Conservation (phyloP, 495 filamentous ascomycete genomes). For the Xylaria venustula region DNA sequence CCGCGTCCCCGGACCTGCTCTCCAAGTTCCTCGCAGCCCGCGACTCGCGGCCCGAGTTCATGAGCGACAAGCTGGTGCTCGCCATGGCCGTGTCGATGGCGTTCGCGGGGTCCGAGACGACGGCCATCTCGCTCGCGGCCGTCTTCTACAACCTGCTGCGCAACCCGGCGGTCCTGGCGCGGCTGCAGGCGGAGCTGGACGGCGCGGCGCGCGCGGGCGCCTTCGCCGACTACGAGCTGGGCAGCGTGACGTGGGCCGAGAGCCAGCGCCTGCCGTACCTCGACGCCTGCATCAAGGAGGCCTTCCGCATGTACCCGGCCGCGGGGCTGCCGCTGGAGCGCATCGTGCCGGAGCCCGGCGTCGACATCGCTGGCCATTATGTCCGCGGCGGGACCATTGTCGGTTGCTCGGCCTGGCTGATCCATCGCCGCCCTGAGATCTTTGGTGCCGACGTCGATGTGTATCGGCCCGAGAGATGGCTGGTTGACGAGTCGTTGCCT, state of each 20-base stretch:
- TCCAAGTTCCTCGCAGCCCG: slow-evolving; percentile 61
- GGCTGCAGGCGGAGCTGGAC: slow-evolving; percentile 55
- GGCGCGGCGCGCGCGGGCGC: slow-evolving; percentile 43
- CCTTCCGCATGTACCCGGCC: slow-evolving; percentile 64
- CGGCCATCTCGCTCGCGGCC: slow-evolving; percentile 59
- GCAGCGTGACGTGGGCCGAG: slow-evolving; percentile 60
- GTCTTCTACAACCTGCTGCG: slow-evolving; percentile 67
- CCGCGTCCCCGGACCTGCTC: slow-evolving; percentile 56
- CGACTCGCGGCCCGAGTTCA: slow-evolving; percentile 61
- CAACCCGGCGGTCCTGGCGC: slow-evolving; percentile 43
- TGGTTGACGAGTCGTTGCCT: slow-evolving; percentile 32
- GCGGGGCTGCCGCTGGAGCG: slow-evolving; percentile 63
- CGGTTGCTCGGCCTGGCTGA: slow-evolving; percentile 61
- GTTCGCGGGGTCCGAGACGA: slow-evolving; percentile 62
- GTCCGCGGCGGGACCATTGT: slow-evolving; percentile 64
- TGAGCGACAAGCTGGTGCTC: slow-evolving; percentile 62
- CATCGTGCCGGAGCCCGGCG: slow-evolving; percentile 57
- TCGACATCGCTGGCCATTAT: slow-evolving; percentile 52
- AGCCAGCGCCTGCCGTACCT: slow-evolving; percentile 60
- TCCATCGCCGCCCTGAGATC: slow-evolving; percentile 56
- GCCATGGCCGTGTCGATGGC: slow-evolving; percentile 66
- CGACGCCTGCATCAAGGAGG: slow-evolving; percentile 68
- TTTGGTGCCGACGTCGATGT: slow-evolving; percentile 59
- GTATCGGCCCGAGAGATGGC: slow-evolving; percentile 62
- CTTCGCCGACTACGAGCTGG: slow-evolving; percentile 51